Evolutionary conservation across 179 eudicot species (phyloP).

Genomic region (Carnegiea gigantea): DNA sequence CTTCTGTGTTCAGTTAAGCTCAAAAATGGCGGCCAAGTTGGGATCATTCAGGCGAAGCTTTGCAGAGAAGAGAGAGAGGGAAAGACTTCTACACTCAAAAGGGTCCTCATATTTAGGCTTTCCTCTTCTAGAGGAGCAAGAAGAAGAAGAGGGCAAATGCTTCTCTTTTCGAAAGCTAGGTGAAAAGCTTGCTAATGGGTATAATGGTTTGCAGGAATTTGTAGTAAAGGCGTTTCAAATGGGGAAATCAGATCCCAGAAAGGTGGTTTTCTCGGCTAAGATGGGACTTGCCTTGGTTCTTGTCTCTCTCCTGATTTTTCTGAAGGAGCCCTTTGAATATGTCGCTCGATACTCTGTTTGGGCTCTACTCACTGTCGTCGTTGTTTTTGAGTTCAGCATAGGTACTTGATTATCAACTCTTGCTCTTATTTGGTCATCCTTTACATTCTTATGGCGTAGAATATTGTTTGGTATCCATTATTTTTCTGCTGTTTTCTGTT

Average conservation of each 20-base stretch:
- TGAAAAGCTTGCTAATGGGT: background rate
- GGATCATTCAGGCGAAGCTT: slow-evolving; percentile 36
- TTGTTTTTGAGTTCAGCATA: slow-evolving; percentile 58
- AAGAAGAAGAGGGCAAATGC: background rate
- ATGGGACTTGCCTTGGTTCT: slow-evolving; percentile 48
- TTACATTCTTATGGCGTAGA: background rate
- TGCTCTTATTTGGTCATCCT: background rate
- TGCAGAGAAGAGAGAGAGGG: slow-evolving; percentile 33
- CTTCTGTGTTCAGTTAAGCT: background rate
- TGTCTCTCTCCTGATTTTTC: slow-evolving; percentile 41
- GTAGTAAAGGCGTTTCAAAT: slow-evolving; percentile 27
- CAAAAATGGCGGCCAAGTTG: slow-evolving; percentile 21
- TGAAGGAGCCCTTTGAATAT: slow-evolving; percentile 45
- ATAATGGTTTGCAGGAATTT: slow-evolving; percentile 25
- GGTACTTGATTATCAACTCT: slow-evolving; percentile 23
- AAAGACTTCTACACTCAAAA: slow-evolving; percentile 21
- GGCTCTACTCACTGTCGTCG: slow-evolving; percentile 62
- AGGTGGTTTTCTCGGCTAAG: slow-evolving; percentile 50
- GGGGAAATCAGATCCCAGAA: slow-evolving; percentile 56
- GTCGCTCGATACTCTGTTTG: slow-evolving; percentile 49
- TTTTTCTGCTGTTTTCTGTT: background rate
- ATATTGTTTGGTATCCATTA: background rate
- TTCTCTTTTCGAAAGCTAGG: background rate
- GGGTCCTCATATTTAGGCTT: slow-evolving; percentile 19
- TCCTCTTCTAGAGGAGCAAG: background rate